phyloP scores from a whole-genome alignment of 805 yeast species.

The Suhomyces vadensis region DNA sequence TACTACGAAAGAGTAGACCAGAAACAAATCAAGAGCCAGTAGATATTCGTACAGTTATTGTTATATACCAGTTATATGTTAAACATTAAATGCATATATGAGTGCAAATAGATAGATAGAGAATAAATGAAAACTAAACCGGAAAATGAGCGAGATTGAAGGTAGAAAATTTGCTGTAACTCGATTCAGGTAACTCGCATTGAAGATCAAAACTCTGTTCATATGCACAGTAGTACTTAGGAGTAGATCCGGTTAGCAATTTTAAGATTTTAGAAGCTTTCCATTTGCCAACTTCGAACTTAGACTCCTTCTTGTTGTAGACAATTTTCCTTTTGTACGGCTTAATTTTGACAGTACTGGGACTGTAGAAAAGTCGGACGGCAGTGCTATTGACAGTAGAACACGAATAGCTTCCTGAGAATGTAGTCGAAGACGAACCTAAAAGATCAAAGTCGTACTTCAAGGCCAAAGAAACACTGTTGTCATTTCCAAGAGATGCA shows the following conservation, averaged over 20 bases:
- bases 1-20: conserved; percentile 64
- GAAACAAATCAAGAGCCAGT: conserved; percentile 12
- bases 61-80: too few relatives aligned
- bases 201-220: conserved; percentile 17
- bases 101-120: too few relatives aligned
- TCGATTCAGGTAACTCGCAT: conserved; percentile 11
- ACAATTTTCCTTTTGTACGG: conserved; percentile 12
- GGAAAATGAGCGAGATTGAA: too few relatives aligned
- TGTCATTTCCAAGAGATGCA: background rate
- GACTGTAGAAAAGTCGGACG: conserved; percentile 20
- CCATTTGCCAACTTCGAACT: background rate
- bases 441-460: conserved; percentile 7
- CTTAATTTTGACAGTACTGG: conserved; percentile 12
- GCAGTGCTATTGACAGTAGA: conserved; percentile 14
- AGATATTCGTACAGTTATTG: background rate
- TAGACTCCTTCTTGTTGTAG: conserved; percentile 7
- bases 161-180: background rate
- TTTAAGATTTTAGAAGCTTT: background rate
- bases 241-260: conserved; percentile 12
- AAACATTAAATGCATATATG: too few relatives aligned
- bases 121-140: too few relatives aligned
- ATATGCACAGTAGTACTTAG: conserved; percentile 21
- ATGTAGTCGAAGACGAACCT: conserved; percentile 7
- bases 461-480: conserved; percentile 4
- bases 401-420: conserved; percentile 20